Base-by-base conservation (phyloP, 208 protist genomes). In the Acanthamoeba culbertsoni region DNA sequence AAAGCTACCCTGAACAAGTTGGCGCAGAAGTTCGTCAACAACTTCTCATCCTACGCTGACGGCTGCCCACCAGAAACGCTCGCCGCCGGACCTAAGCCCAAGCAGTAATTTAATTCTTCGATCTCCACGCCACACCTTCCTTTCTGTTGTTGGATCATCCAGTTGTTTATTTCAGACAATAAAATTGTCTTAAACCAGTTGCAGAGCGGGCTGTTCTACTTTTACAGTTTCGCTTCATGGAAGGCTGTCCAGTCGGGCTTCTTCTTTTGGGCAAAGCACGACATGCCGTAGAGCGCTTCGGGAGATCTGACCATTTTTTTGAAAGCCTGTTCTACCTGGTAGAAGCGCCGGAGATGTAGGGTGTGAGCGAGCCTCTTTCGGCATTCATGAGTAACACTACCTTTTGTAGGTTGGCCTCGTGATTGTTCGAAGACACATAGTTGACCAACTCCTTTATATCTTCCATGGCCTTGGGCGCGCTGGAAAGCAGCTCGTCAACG, bases 21-120 rank as follows among this genome's bases (percentile, higher is more conserved):
- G 0, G 97, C 98, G 10, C 79, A n/a, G 12, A 96, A 99, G 94
- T 99, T 99, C 96, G 96, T 96, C 93, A 94, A 97, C 40, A 99
- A 98, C 97, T 99, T 99, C 93, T 93, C 95, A 71, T 97, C 98
- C 93, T 99, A 98, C 93, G 96, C 96, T 20, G 91, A 97, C 57
- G 98, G 97, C 93, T 97, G 97, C 75, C 95, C 96, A 26, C 57
- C 95, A 16, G 97, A 97, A 73, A 96, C 98, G 68, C 95, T 98
- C 75, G 94, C 92, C 26, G 97, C 97, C 45, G 98, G 98, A 73
- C 98, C 98, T 46, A 84, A 84, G 73, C 59, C 28, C 48, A 55
- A 55, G 59, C 59, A 23, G 31, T 40, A 68, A 31, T 2, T 8
- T 5, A 33, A 33, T 55, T 55, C 48, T 18, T 55, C 53, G 7